Evolutionary conservation across 345 rosid species (phyloP).

Genomic region (Lepidium didymum): DNA sequence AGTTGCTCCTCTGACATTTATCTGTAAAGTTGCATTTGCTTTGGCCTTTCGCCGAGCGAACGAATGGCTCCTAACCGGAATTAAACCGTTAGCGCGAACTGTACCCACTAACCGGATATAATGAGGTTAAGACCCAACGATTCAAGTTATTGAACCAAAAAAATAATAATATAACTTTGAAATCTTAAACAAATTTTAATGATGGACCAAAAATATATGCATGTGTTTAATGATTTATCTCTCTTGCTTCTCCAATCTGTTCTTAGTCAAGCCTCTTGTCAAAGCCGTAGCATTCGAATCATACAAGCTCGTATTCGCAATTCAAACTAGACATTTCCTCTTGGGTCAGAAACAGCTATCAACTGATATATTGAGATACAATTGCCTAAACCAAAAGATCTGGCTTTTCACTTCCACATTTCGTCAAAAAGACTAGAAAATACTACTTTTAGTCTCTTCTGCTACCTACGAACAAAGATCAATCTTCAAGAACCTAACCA

Average conservation of each 20-base stretch:
- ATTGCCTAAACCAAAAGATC: background rate
- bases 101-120: slow-evolving; percentile 11
- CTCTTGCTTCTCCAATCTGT: background rate
- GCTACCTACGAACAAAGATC: background rate
- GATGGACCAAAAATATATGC: too few relatives aligned
- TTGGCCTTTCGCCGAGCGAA: slow-evolving; percentile 10
- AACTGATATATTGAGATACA: slow-evolving; percentile 7
- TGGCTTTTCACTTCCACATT: background rate
- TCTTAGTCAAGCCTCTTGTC: background rate
- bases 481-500: background rate
- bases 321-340: background rate
- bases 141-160: background rate
- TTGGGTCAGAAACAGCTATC: background rate
- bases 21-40: slow-evolving; percentile 18
- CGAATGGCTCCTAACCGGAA: slow-evolving; percentile 5
- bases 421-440: background rate
- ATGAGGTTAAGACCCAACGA: background rate
- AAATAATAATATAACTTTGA: too few relatives aligned
- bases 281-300: background rate
- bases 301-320: background rate
- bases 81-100: slow-evolving; percentile 8
- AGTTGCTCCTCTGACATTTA: slow-evolving; percentile 16
- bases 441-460: background rate
- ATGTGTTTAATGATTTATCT: too few relatives aligned
- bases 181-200: too few relatives aligned